These are phyloP conservation scores for Penicillium odoratum DNA, from an alignment of 495 filamentous ascomycete genomes.

Conservation along the genomic window DNA sequence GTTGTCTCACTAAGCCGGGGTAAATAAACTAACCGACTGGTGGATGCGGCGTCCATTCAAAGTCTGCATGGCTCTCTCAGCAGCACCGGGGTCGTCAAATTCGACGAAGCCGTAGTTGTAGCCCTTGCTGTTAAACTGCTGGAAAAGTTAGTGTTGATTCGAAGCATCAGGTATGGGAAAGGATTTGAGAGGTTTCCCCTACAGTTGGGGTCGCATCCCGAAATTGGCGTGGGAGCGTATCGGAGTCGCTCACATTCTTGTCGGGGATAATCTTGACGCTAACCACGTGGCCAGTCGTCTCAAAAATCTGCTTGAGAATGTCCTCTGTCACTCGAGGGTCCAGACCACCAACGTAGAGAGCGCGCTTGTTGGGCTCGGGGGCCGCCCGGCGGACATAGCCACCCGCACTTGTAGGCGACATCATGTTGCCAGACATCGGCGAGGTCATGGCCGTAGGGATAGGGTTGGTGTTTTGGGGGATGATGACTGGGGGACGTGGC, in stretches of 20 bases:
- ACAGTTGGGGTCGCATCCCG: background rate
- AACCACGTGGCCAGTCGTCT: slow-evolving; percentile 96
- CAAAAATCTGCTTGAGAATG: slow-evolving; percentile 95
- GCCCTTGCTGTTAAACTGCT: slow-evolving; percentile 80
- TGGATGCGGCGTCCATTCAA: slow-evolving; percentile 94
- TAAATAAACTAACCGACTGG: slow-evolving; percentile 63
- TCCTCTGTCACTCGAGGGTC: slow-evolving; percentile 96
- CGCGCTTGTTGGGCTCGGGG: slow-evolving; percentile 97
- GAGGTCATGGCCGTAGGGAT: slow-evolving; percentile 93
- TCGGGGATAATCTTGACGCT: slow-evolving; percentile 99
- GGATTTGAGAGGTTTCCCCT: slow-evolving; percentile 2
- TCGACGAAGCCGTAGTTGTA: slow-evolving; percentile 99
- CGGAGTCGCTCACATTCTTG: slow-evolving; percentile 75
- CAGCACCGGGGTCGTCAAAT: slow-evolving; percentile 95
- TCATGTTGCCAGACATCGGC: slow-evolving; percentile 74
- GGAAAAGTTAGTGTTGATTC: slow-evolving; percentile 9
- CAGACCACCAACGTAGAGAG: slow-evolving; percentile 92
- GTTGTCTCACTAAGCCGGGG: background rate
- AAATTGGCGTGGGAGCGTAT: slow-evolving; percentile 1
- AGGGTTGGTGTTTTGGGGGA: slow-evolving; percentile 94
- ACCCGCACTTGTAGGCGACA: slow-evolving; percentile 78
- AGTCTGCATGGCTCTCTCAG: slow-evolving; percentile 95
- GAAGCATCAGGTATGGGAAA: background rate
- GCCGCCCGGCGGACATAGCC: slow-evolving; percentile 88
- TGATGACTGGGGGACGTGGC: slow-evolving; percentile 81